phyloP scores from a whole-genome alignment of 129 eudicot genomes.

The Apium graveolens region DNA sequence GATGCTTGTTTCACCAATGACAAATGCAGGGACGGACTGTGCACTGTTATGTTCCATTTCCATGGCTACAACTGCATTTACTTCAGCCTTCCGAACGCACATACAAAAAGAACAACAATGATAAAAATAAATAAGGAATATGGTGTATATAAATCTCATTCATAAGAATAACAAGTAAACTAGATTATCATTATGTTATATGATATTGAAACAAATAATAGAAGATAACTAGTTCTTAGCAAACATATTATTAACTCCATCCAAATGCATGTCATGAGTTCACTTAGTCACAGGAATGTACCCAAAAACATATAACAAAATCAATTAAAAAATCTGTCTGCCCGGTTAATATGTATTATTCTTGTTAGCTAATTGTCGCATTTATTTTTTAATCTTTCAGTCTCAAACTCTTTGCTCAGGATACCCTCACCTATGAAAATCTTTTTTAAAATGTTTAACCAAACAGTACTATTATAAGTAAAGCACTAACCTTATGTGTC shows the following conservation, averaged over 20 bases:
- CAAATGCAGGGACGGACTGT: conserved; percentile 27
- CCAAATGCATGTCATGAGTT: neutral
- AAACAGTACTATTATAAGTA: neutral
- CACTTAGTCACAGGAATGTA: neutral
- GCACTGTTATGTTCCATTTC: conserved; percentile 15
- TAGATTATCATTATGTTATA: neutral
- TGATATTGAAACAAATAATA: neutral
- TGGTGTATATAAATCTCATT: neutral
- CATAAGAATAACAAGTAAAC: neutral
- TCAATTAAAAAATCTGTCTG: neutral
- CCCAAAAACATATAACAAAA: neutral
- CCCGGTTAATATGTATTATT: neutral
- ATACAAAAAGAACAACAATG: neutral
- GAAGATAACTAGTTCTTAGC: neutral
- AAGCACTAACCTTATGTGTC: conserved; percentile 47
- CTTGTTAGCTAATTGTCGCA: neutral
- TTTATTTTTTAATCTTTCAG: neutral
- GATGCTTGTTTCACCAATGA: conserved; percentile 55
- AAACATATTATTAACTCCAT: neutral
- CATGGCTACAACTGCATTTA: conserved; percentile 22
- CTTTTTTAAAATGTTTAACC: neutral
- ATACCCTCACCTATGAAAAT: neutral
- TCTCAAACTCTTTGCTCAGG: neutral
- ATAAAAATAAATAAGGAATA: conserved; percentile 10
- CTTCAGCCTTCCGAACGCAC: conserved; percentile 32